Percentiles rank a stretch among this genome's conserved stretches.
phyloP scores from a whole-genome alignment of 2,329 filamentous ascomycete species.

The Cladosporium sp. region DNA sequence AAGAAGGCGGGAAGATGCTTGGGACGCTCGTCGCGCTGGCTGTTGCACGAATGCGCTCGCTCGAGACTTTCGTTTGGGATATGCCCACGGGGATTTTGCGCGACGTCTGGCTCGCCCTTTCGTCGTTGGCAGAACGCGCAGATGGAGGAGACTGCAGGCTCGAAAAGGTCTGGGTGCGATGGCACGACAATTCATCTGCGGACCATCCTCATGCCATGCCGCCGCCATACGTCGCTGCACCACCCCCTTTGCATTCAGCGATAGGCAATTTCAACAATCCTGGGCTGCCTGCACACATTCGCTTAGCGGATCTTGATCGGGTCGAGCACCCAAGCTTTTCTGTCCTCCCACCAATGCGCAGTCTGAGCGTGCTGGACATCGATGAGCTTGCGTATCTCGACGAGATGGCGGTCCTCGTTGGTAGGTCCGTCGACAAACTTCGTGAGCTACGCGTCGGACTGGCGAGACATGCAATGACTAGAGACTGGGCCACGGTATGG shows the following conservation, averaged over 20 bases:
- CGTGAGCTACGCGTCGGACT: slow-evolving; percentile 70
- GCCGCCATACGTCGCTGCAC: slow-evolving; percentile 14
- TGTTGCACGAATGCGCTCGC: slow-evolving; percentile 72
- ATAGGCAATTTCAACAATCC: slow-evolving; percentile 5
- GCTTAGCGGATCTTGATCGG: slow-evolving; percentile 38
- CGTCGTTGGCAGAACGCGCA: slow-evolving; percentile 59
- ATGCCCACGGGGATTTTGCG: slow-evolving; percentile 80
- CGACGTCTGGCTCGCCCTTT: slow-evolving; percentile 74
- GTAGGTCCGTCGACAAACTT: slow-evolving; percentile 59
- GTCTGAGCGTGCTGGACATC: slow-evolving; percentile 70
- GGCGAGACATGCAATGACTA: slow-evolving; percentile 47
- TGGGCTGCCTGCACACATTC: slow-evolving; percentile 17
- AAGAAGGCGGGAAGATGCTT: slow-evolving; percentile 84
- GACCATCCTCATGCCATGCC: slow-evolving; percentile 25
- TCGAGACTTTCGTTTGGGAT: slow-evolving; percentile 81
- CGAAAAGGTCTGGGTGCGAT: slow-evolving; percentile 71
- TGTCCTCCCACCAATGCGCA: slow-evolving; percentile 66
- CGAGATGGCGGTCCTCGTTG: slow-evolving; percentile 72
- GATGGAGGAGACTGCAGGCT: slow-evolving; percentile 59
- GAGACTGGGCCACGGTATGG: slow-evolving; percentile 57
- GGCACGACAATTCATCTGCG: slow-evolving; percentile 65
- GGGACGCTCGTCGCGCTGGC: slow-evolving; percentile 73
- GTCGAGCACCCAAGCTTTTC: slow-evolving; percentile 78
- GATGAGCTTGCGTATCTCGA: slow-evolving; percentile 78
- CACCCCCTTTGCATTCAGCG: slow-evolving; percentile 13